These are phyloP conservation scores for Musa troglodytarum DNA, from an alignment of 176 grass and related monocot species.

Conservation along the genomic window DNA sequence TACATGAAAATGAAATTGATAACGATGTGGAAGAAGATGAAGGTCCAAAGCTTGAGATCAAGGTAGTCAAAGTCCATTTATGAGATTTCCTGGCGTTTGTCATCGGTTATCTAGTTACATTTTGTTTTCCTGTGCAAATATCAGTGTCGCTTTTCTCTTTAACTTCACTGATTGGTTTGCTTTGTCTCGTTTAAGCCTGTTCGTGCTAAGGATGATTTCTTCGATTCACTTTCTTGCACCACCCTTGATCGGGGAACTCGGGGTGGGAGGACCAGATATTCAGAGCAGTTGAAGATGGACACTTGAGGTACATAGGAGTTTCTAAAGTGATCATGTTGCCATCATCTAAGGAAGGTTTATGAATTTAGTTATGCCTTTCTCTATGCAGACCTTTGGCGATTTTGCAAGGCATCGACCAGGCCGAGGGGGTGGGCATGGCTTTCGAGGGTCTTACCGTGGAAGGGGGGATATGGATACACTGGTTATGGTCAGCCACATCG, in stretches of 20 bases:
- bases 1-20: slow-evolving; percentile 52
- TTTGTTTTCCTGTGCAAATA: not conserved
- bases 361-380: not conserved
- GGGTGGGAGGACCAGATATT: slow-evolving; percentile 74
- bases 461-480: slow-evolving; percentile 53
- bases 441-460: slow-evolving; percentile 47
- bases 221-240: slow-evolving; percentile 83
- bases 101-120: not conserved
- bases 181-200: slow-evolving; percentile 41
- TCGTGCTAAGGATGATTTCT: slow-evolving; percentile 95
- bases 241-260: slow-evolving; percentile 51
- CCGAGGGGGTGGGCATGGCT: slow-evolving; percentile 49
- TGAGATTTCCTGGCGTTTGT: not conserved
- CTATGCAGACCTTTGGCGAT: slow-evolving; percentile 71
- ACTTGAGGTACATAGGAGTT: slow-evolving; percentile 44
- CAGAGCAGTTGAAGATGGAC: slow-evolving; percentile 78
- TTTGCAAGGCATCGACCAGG: slow-evolving; percentile 57
- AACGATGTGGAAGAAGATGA: slow-evolving; percentile 44
- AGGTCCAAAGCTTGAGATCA: slow-evolving; percentile 23
- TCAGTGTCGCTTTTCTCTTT: not conserved
- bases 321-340: not conserved
- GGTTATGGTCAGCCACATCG: slow-evolving; percentile 10
- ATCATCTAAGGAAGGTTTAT: slow-evolving; percentile 9
- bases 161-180: slow-evolving; percentile 11
- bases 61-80: slow-evolving; percentile 24